These are phyloP conservation scores for Saturnispora zaruensis DNA, from an alignment of 805 yeast species.

Conservation along the genomic window DNA sequence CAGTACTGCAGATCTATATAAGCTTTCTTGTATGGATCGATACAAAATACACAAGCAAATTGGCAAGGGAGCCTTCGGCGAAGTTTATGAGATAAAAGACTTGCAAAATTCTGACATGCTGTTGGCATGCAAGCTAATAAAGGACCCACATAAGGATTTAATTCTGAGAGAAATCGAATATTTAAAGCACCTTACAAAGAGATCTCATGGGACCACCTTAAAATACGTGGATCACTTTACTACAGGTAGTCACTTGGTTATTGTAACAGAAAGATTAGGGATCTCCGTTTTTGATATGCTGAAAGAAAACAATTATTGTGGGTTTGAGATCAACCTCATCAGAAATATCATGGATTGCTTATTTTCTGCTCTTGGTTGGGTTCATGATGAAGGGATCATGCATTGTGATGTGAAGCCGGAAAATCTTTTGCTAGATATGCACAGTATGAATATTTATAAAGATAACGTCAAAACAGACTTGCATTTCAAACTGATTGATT, in stretches of 20 bases:
- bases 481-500: slow-evolving; percentile 64
- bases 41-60: slow-evolving; percentile 25
- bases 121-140: slow-evolving; percentile 73
- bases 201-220: slow-evolving; percentile 33
- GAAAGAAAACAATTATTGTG: slow-evolving; percentile 41
- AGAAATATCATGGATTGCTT: slow-evolving; percentile 45
- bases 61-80: slow-evolving; percentile 81
- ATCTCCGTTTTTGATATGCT: slow-evolving; percentile 56
- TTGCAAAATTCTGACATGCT: slow-evolving; percentile 40
- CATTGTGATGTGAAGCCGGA: slow-evolving; percentile 89
- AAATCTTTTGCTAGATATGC: slow-evolving; percentile 42
- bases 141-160: slow-evolving; percentile 61
- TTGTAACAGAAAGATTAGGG: slow-evolving; percentile 64
- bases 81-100: slow-evolving; percentile 62
- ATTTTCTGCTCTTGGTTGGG: slow-evolving; percentile 47
- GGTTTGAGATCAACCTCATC: slow-evolving; percentile 36
- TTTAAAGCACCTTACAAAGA: slow-evolving; percentile 37
- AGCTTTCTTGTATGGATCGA: neutral
- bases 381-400: slow-evolving; percentile 50
- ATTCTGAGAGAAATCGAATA: slow-evolving; percentile 70
- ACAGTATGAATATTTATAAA: slow-evolving; percentile 25
- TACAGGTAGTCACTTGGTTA: slow-evolving; percentile 77
- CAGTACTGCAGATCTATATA: neutral
- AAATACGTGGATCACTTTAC: slow-evolving; percentile 60
- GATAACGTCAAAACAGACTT: neutral